phyloP scores from a whole-genome alignment of 2,329 filamentous ascomycete species.

The Penicillium sp. region DNA sequence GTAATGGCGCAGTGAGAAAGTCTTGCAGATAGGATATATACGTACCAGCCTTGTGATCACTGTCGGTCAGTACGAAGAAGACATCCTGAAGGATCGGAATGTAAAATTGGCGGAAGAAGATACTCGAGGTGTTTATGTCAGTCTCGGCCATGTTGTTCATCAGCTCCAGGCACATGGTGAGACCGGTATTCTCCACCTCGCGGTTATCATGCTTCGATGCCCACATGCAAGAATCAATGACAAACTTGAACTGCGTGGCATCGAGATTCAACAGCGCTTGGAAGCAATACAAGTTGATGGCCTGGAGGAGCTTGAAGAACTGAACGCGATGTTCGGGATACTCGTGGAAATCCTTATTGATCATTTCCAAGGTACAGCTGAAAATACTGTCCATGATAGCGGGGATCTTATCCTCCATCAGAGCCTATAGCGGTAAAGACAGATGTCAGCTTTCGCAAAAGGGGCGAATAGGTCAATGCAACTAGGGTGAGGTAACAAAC shows the following conservation, averaged over 20 bases:
- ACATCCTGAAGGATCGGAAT: conserved; percentile 93
- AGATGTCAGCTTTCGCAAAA: conserved; percentile 19
- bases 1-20: not conserved
- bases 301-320: conserved; percentile 94
- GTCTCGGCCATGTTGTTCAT: conserved; percentile 97
- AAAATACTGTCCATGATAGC: conserved; percentile 98
- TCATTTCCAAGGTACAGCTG: conserved; percentile 98
- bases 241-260: conserved; percentile 96
- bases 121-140: conserved; percentile 76
- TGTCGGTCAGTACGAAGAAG: conserved; percentile 96
- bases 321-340: conserved; percentile 99
- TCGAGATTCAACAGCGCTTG: conserved; percentile 89
- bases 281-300: conserved; percentile 97
- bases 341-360: conserved; percentile 99
- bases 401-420: conserved; percentile 98
- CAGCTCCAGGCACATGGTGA: conserved; percentile 96
- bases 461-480: conserved; percentile 36
- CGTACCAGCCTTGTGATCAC: conserved; percentile 85
- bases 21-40: conserved; percentile 1
- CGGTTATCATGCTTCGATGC: conserved; percentile 99
- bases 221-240: conserved; percentile 99
- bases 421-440: conserved; percentile 50
- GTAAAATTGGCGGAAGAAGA: conserved; percentile 98
- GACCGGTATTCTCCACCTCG: conserved; percentile 89
- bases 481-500: conserved; percentile 55